phyloP scores from a whole-genome alignment of 2,329 filamentous ascomycete species.

The Epichloe typhina region DNA sequence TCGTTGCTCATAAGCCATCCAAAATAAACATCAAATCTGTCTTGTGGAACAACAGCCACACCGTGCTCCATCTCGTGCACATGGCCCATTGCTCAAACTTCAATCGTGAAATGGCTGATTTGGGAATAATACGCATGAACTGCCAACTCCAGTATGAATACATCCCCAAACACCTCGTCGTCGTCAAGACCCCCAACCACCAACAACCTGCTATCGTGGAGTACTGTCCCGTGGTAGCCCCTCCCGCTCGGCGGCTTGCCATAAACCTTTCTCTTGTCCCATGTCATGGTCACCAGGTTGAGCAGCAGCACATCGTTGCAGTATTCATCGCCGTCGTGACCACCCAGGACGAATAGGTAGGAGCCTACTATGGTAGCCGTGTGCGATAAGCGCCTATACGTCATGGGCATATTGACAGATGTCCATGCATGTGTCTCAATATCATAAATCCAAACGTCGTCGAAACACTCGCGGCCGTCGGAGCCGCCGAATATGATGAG shows the following conservation, averaged over 20 bases:
- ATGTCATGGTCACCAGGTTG: slow-evolving; percentile 62
- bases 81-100: slow-evolving; percentile 31
- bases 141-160: slow-evolving; percentile 53
- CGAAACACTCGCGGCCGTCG: slow-evolving; percentile 59
- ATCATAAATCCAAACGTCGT: slow-evolving; percentile 62
- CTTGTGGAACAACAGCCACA: background rate
- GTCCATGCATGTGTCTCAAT: slow-evolving; percentile 49
- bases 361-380: slow-evolving; percentile 57
- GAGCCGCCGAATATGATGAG: slow-evolving; percentile 59
- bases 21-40: background rate
- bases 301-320: slow-evolving; percentile 55
- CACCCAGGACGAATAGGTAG: slow-evolving; percentile 57
- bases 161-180: slow-evolving; percentile 53
- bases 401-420: slow-evolving; percentile 42
- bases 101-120: slow-evolving; percentile 59
- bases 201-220: slow-evolving; percentile 52
- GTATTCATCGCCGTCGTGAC: slow-evolving; percentile 58
- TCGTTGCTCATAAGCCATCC: background rate
- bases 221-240: slow-evolving; percentile 53
- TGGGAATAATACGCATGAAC: slow-evolving; percentile 62
- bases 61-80: background rate
- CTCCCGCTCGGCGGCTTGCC: slow-evolving; percentile 48
- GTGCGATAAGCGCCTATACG: slow-evolving; percentile 53
- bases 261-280: slow-evolving; percentile 54
- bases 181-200: slow-evolving; percentile 60